Base-by-base conservation (phyloP, 1,284 basidiomycete species). In the Irpex sp. region DNA sequence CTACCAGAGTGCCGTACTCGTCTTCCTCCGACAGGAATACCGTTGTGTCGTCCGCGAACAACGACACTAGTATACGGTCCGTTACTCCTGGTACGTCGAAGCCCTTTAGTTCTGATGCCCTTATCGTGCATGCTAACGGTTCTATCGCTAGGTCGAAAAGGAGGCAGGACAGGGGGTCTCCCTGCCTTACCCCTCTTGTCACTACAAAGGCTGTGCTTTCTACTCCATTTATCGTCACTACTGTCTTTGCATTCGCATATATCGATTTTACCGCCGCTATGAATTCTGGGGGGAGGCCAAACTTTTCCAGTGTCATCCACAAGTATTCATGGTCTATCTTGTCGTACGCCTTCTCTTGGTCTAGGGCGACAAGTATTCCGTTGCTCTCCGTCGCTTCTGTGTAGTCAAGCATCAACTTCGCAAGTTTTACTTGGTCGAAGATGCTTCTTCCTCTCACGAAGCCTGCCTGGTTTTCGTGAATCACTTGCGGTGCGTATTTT, bases 341-440 rank as follows among this genome's bases (percentile, higher is more conserved):
- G 58, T 77, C 73, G 51, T 76, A 76, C 0, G 73, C 75, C 62
- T 76, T 76, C 56, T 76, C 74, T 57, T 77, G 73, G 64, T 75
- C 74, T 0, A 77, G 70, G 0, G 70, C 67, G 0, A 76, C 57
- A 2, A 75, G 72, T 0, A 61, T 56, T 0, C 74, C 72, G 26
- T 75, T 65, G 6, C 63, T 34, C 19, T 73, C 70, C 0, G 47
- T 64, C 0, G 64, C 65, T 38, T 74, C 73, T 0, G 71, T 67
- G 31, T 66, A 72, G 21, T 71, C 57, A 0, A 70, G 64, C 59
- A 73, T 70, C 1, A 67, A n/a, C 17, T 65, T 52, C 0, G 68
- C 56, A 0, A 75, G 67, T 36, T 67, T 58, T 0, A 64, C 64
- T 5, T 74, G 72, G 64, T 75, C 66, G 6, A 55, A 59, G 8